phyloP scores from a whole-genome alignment of 306 rosid genomes.

The Vigna mungo region DNA sequence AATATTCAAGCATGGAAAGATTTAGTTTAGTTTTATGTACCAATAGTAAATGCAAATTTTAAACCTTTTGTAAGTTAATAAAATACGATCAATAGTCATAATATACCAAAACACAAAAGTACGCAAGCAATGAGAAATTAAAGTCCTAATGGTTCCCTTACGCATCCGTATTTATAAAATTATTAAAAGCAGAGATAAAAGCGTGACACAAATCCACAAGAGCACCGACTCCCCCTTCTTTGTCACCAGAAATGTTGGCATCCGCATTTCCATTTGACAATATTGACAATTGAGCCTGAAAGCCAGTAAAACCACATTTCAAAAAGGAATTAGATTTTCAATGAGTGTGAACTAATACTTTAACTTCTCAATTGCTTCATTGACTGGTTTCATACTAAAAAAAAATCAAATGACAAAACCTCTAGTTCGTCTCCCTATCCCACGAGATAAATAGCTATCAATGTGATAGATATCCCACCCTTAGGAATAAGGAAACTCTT shows the following conservation, averaged over 20 bases:
- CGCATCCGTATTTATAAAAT: conserved; percentile 64
- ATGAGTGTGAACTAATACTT: conserved; percentile 7
- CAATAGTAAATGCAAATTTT: neutral
- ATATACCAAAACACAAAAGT: conserved; percentile 19
- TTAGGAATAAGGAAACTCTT: neutral
- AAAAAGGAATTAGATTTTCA: conserved; percentile 24
- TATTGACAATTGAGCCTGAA: conserved; percentile 74
- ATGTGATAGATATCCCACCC: neutral
- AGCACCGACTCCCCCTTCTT: conserved; percentile 39
- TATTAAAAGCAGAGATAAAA: conserved; percentile 69
- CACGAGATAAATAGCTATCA: neutral
- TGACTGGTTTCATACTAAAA: neutral
- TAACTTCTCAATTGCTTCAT: conserved; percentile 14
- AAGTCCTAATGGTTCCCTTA: conserved; percentile 54
- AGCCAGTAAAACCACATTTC: conserved; percentile 31
- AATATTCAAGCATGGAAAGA: conserved; percentile 13
- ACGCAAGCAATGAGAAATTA: conserved; percentile 12
- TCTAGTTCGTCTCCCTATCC: conserved; percentile 12
- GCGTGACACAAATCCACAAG: conserved; percentile 61
- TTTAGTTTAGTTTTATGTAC: conserved; percentile 9
- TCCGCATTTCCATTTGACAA: conserved; percentile 41
- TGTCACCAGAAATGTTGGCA: conserved; percentile 29
- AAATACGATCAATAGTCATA: neutral
- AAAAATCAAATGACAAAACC: neutral
- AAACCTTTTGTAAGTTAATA: neutral